Evolutionary conservation across 2,329 filamentous ascomycete genomes (phyloP).

Genomic region (Lecanicillium sp.): DNA sequence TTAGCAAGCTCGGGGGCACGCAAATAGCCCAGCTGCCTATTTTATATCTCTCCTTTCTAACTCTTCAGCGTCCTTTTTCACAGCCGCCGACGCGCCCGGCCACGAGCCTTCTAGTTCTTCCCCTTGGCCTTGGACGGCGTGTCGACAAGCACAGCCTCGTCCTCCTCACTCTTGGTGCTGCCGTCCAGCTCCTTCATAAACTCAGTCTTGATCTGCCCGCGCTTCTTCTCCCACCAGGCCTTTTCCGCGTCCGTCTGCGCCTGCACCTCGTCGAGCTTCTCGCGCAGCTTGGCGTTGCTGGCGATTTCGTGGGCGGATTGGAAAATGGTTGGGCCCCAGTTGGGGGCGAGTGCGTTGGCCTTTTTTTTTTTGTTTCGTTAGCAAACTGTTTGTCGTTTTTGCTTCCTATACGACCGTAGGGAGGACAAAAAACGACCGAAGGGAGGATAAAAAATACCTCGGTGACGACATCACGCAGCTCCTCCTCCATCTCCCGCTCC

Average conservation of each 20-base stretch:
- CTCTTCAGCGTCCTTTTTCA: neutral
- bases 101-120: slow-evolving; percentile 47
- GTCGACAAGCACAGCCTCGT: slow-evolving; percentile 66
- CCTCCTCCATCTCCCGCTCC: slow-evolving; percentile 96
- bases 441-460: slow-evolving; percentile 52
- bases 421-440: neutral
- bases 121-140: slow-evolving; percentile 22
- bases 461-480: slow-evolving; percentile 85
- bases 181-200: slow-evolving; percentile 82
- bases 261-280: slow-evolving; percentile 68
- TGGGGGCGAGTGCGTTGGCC: slow-evolving; percentile 83
- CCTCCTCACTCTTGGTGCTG: slow-evolving; percentile 29
- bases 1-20: neutral
- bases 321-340: slow-evolving; percentile 94
- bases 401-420: slow-evolving; percentile 4
- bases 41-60: neutral
- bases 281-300: slow-evolving; percentile 70
- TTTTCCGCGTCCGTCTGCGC: slow-evolving; percentile 65
- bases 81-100: neutral
- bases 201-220: slow-evolving; percentile 61
- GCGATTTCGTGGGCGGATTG: slow-evolving; percentile 95
- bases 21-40: neutral
- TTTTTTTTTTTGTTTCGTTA: slow-evolving; percentile 26
- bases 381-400: no score
- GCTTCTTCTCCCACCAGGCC: slow-evolving; percentile 87